Percentiles rank a stretch among this genome's conserved stretches.
phyloP scores from a whole-genome alignment of 345 rosid genomes.

The Boechera retrofracta region DNA sequence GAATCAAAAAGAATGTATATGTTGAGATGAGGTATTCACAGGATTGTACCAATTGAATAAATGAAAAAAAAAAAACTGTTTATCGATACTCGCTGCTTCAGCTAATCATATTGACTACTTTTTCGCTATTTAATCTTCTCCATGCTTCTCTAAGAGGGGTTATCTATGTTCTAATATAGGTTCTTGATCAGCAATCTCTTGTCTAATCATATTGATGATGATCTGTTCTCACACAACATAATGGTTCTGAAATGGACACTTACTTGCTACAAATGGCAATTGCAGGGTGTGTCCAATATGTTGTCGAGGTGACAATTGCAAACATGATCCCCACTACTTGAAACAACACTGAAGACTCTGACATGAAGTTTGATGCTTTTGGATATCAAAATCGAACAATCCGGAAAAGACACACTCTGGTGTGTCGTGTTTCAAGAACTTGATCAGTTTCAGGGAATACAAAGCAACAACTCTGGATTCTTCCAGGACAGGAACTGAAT shows the following conservation, averaged over 20 bases:
- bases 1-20: neutral
- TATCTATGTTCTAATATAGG: neutral
- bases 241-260: conserved; percentile 9
- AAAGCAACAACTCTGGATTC: neutral
- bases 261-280: neutral
- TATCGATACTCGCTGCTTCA: neutral
- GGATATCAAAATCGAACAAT: neutral
- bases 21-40: neutral
- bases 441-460: conserved; percentile 7
- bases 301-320: conserved; percentile 73
- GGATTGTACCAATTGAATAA: neutral
- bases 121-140: neutral
- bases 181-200: conserved; percentile 1
- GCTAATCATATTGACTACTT: neutral
- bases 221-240: neutral
- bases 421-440: conserved; percentile 15
- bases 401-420: neutral
- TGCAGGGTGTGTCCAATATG: conserved; percentile 79
- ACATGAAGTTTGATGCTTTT: neutral
- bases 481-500: neutral
- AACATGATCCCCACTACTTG: conserved; percentile 47
- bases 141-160: neutral
- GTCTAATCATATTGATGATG: neutral
- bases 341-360: conserved; percentile 44
- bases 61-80: neutral